Evolutionary conservation across 805 yeast species (phyloP), one percentile per base, ranked within the genome.

Genomic region (Starmerella floricola): DNA sequence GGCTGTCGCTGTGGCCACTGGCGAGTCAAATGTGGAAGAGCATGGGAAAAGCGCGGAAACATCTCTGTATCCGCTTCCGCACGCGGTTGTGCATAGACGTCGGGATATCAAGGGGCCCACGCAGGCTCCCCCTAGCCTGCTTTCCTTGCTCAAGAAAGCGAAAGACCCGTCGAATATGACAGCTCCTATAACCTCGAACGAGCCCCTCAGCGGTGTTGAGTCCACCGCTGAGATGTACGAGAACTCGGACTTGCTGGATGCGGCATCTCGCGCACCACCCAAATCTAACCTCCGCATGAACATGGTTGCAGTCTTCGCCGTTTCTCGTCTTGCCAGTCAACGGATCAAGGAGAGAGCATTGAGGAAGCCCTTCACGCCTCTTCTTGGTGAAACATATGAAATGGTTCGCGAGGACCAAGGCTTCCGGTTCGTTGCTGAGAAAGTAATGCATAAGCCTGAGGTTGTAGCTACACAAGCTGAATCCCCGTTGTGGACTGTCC

Each of bases 151-250:
- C 38, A 71, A 95, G 44, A 87, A 87, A 59, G 86, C 85, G 52
- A 88, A 87, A 56, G 97, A 88, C 60, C 59, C 91, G 44, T 70
- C 86, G 0, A 39, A 39, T 10, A 48, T 61, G 12, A 78, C 95
- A 0, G 86, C 88, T 87, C 98, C 98, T 1, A 94, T 91, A 6
- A 78, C 91, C 1, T 73, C 86, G 41, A 91, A 91, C 62, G 98
- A 91, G 61, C 98, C 98, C 0, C 58, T 88, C 18, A 74, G 93
- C 0, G 74, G 82, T 23, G 66, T 88, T 42, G 95, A 91, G 59
- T 73, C 77, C 48, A 74, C 78, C 52, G 69, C 91, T 0, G 98
- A 91, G 59, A 60, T 76, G 35, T 68, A 82, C 55, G 98, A 91
- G 60, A 84, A 84, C 58, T 61, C 82, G 27, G 64, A 72, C 34